Percentiles rank a stretch among this genome's conserved stretches.
Conservation (phyloP, 352 stramenopile species). For the Salisapilia sapeloensis region DNA sequence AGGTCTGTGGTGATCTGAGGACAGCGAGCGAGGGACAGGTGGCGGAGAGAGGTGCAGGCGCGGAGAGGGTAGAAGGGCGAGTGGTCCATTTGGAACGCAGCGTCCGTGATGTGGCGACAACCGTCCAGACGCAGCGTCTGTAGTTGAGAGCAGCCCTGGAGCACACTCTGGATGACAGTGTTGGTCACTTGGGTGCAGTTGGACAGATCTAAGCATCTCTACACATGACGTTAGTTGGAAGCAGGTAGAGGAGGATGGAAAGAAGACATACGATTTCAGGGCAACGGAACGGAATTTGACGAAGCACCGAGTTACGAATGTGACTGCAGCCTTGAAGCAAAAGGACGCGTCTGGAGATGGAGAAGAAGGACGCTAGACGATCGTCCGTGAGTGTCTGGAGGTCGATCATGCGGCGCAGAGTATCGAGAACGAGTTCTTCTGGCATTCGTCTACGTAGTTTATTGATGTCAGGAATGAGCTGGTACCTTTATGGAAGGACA, state of each 20-base stretch:
- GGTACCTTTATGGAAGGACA: background rate
- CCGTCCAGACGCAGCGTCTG: slow-evolving; percentile 71
- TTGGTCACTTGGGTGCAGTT: slow-evolving; percentile 81
- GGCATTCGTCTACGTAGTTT: slow-evolving; percentile 30
- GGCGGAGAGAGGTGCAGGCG: slow-evolving; percentile 58
- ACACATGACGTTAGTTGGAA: background rate
- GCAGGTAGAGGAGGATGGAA: background rate
- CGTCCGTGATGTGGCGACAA: slow-evolving; percentile 76
- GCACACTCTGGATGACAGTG: slow-evolving; percentile 56
- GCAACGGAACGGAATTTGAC: slow-evolving; percentile 72
- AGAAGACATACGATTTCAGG: slow-evolving; percentile 37
- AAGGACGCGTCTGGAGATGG: slow-evolving; percentile 50
- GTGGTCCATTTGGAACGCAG: slow-evolving; percentile 72
- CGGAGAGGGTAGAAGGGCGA: slow-evolving; percentile 45
- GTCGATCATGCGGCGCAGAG: slow-evolving; percentile 53
- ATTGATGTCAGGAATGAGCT: background rate
- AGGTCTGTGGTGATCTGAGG: slow-evolving; percentile 65
- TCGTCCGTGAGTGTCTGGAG: slow-evolving; percentile 68
- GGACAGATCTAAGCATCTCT: slow-evolving; percentile 70
- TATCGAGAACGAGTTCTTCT: slow-evolving; percentile 62
- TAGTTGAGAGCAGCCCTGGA: slow-evolving; percentile 59
- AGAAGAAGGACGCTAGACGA: slow-evolving; percentile 69
- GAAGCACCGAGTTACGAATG: slow-evolving; percentile 77
- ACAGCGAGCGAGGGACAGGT: slow-evolving; percentile 66
- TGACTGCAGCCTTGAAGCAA: slow-evolving; percentile 45